These are phyloP conservation scores for Fusarium burgessii DNA, from an alignment of 2,329 filamentous ascomycete species.

Conservation along the genomic window DNA sequence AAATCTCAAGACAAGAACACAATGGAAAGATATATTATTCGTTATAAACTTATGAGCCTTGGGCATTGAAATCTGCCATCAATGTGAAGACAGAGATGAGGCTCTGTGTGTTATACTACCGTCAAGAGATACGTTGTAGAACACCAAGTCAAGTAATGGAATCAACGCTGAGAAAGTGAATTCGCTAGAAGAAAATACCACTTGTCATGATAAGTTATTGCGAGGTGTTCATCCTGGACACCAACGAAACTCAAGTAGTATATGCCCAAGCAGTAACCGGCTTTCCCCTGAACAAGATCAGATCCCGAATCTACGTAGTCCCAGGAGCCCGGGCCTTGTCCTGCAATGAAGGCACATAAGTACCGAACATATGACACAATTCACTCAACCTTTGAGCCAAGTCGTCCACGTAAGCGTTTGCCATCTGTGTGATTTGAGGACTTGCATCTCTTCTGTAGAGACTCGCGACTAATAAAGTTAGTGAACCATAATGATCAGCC, in stretches of 20 bases:
- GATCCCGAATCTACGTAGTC: not conserved
- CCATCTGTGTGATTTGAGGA: not conserved
- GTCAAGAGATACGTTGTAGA: not conserved
- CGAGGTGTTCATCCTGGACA: not conserved
- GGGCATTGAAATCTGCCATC: not conserved
- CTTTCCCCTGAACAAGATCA: not conserved
- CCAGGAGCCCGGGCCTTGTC: not conserved
- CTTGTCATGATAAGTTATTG: not conserved
- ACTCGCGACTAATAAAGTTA: not conserved
- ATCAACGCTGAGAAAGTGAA: not conserved
- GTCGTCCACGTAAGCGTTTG: not conserved
- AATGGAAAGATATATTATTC: not conserved
- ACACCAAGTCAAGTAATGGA: not conserved
- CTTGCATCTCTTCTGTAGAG: not conserved
- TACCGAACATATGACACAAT: not conserved
- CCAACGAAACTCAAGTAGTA: too few relatives aligned
- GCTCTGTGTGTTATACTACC: not conserved
- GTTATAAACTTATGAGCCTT: not conserved
- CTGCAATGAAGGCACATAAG: not conserved
- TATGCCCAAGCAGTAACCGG: not conserved
- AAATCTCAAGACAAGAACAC: not conserved
- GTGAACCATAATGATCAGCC: not conserved
- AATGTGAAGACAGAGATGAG: not conserved
- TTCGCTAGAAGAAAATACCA: too few relatives aligned
- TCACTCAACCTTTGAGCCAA: not conserved